Percentiles rank a stretch among this genome's conserved stretches.
phyloP scores from a whole-genome alignment of 2,329 filamentous ascomycete genomes.

The Fusarium papillatum region DNA sequence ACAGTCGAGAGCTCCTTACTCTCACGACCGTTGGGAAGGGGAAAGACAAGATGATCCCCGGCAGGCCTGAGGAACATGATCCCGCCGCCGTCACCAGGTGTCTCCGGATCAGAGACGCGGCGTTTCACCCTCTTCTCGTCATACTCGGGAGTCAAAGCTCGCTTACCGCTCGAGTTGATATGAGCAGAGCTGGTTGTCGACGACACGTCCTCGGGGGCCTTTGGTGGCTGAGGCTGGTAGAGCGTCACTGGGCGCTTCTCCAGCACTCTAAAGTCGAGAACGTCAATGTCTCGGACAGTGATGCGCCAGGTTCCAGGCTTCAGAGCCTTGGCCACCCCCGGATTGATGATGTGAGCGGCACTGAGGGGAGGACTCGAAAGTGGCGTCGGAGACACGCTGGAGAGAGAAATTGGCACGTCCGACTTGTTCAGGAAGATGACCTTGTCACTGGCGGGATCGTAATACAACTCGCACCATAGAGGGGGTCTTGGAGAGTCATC shows the following conservation, averaged over 20 bases:
- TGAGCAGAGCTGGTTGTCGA: conserved; percentile 50
- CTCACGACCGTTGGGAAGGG: conserved; percentile 61
- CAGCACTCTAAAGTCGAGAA: conserved; percentile 70
- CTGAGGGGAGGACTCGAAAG: conserved; percentile 55
- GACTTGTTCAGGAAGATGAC: conserved; percentile 69
- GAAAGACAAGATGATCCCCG: conserved; percentile 65
- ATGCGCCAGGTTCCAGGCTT: conserved; percentile 71
- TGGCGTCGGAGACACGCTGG: conserved; percentile 58
- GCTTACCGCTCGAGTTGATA: conserved; percentile 64
- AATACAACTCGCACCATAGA: conserved; percentile 72
- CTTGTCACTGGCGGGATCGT: conserved; percentile 70
- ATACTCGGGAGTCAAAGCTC: conserved; percentile 61
- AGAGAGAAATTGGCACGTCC: conserved; percentile 65
- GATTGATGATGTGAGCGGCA: conserved; percentile 59
- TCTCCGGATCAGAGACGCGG: conserved; percentile 51
- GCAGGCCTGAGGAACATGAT: conserved; percentile 67
- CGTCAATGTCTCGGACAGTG: conserved; percentile 60
- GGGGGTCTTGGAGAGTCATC: conserved; percentile 60
- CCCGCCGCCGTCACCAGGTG: conserved; percentile 59
- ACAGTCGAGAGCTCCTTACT: conserved; percentile 61
- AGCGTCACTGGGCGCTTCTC: conserved; percentile 65
- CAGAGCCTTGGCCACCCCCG: conserved; percentile 59
- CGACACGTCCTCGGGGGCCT: conserved; percentile 44
- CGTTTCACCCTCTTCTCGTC: conserved; percentile 60
- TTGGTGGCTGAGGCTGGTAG: conserved; percentile 48